These are phyloP conservation scores for Tulasnella sp. DNA, from an alignment of 768 basidiomycete genomes.

Conservation along the genomic window DNA sequence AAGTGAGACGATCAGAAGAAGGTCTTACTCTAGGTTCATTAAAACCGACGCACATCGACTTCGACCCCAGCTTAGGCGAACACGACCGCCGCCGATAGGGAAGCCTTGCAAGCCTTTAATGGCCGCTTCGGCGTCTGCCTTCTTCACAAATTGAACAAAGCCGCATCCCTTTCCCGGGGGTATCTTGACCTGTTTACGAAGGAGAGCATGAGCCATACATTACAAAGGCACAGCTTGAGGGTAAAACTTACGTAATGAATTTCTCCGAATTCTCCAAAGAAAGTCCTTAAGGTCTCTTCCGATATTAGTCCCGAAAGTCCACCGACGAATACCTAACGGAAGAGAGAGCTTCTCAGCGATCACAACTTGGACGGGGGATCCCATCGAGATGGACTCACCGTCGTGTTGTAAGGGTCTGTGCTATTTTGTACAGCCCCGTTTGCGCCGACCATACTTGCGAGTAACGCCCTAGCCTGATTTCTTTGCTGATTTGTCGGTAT, in stretches of 20 bases:
- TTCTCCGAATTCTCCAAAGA: constrained; percentile 86
- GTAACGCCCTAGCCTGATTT: constrained; percentile 69
- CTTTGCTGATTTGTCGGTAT: constrained; percentile 64
- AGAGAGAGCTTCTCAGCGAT: neutral
- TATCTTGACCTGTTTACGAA: constrained; percentile 67
- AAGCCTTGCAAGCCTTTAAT: constrained; percentile 98
- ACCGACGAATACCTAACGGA: constrained; percentile 55
- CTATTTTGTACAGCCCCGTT: constrained; percentile 55
- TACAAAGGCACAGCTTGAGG: neutral
- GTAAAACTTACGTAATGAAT: constrained; percentile 68
- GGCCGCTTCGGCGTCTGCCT: constrained; percentile 82
- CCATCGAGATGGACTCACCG: constrained; percentile 38
- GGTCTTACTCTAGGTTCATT: neutral
- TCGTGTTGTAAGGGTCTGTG: constrained; percentile 93
- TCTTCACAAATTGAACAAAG: constrained; percentile 89
- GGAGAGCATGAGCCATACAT: neutral
- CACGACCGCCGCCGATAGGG: constrained; percentile 83
- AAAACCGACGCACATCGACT: constrained; percentile 62
- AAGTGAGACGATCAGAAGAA: constrained; percentile 16
- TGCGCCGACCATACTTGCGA: constrained; percentile 75
- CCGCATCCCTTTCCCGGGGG: constrained; percentile 93
- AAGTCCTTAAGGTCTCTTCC: constrained; percentile 83
- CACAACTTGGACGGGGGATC: no score
- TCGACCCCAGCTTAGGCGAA: constrained; percentile 86
- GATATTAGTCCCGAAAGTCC: constrained; percentile 80